Conservation (phyloP, 2,329 filamentous ascomycete species). For the Talaromyces sp. region DNA sequence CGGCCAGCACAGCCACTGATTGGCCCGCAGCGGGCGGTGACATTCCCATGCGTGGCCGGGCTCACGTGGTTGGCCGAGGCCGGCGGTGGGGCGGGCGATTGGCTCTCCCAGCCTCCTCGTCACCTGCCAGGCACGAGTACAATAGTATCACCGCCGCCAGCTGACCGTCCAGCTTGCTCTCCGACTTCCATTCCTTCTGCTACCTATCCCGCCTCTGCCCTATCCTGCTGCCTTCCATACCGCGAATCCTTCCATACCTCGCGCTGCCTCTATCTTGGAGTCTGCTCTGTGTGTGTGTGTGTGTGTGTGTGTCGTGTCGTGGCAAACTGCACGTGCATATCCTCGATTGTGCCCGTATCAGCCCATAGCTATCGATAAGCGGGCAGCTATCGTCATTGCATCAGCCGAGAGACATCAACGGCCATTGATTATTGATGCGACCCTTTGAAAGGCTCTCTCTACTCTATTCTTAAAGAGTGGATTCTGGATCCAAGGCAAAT, state of each 20-base stretch:
- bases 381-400: constrained; percentile 6
- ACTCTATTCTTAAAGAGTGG: not conserved
- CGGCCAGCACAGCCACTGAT: not conserved
- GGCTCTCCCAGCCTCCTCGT: constrained; percentile 12
- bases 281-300: not conserved
- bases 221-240: constrained; percentile 6
- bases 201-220: not conserved
- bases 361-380: constrained; percentile 8
- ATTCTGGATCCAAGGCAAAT: not conserved
- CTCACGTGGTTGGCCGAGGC: constrained; percentile 20
- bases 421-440: not conserved
- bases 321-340: not conserved
- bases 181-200: constrained; percentile 16
- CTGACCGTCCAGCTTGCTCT: not conserved
- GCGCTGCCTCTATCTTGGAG: not conserved
- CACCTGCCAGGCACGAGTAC: constrained; percentile 12
- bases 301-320: not conserved
- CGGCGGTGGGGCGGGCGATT: constrained; percentile 18
- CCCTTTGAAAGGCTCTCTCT: not conserved
- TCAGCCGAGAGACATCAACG: not conserved
- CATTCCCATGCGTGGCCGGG: constrained; percentile 20
- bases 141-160: not conserved
- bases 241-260: not conserved
- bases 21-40: not conserved
- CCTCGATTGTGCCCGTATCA: not conserved